Evolutionary conservation across 2,329 filamentous ascomycete species (phyloP).

Genomic region (Ascochyta fabae): DNA sequence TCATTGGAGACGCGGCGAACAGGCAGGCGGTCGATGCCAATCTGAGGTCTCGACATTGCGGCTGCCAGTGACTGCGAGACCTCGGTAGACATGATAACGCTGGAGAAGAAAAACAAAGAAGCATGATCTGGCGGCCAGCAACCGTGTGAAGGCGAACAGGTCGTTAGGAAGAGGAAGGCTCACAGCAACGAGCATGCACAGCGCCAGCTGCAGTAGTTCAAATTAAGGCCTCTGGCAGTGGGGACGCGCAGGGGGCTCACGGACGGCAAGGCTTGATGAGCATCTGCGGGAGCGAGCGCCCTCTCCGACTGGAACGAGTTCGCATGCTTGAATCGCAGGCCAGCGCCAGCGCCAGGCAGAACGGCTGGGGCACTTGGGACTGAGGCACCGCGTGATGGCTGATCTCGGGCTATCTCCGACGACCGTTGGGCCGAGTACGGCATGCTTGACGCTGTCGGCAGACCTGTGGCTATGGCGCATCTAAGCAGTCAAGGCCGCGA

Average conservation of each 20-base stretch:
- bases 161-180: conserved; percentile 34
- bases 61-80: conserved; percentile 38
- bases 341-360: conserved; percentile 12
- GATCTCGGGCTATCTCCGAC: conserved; percentile 36
- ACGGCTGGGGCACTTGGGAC: conserved; percentile 14
- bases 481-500: conserved; percentile 13
- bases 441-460: conserved; percentile 2
- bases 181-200: conserved; percentile 29
- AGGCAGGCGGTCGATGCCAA: conserved; percentile 80
- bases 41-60: conserved; percentile 74
- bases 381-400: conserved; percentile 36
- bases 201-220: conserved; percentile 43
- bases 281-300: conserved; percentile 41
- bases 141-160: conserved; percentile 22
- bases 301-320: conserved; percentile 36
- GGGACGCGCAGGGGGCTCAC: conserved; percentile 33
- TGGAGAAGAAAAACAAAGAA: conserved; percentile 31
- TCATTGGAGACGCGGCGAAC: conserved; percentile 74
- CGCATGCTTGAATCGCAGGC: conserved; percentile 26
- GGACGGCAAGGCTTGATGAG: conserved; percentile 41
- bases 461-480: conserved; percentile 8
- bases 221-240: conserved; percentile 50
- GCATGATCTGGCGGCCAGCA: conserved; percentile 41
- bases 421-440: conserved; percentile 17
- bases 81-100: conserved; percentile 41